Conservation (phyloP, 352 stramenopile species). For the Globisporangium splendens region DNA sequence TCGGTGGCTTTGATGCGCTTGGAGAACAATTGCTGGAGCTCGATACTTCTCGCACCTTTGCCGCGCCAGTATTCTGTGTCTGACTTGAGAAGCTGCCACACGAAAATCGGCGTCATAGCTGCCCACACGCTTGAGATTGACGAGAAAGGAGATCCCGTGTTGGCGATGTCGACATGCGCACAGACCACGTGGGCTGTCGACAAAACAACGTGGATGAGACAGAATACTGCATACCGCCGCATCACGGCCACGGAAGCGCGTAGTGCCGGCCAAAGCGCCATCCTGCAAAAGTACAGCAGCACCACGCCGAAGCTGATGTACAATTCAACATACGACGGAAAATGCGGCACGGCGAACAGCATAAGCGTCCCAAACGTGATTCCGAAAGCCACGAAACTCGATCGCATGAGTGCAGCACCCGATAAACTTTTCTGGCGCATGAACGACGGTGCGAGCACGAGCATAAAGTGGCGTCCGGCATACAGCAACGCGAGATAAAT, state of each 20-base stretch:
- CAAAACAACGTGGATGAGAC: slow-evolving; percentile 40
- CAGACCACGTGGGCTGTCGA: slow-evolving; percentile 40
- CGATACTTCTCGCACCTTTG: slow-evolving; percentile 36
- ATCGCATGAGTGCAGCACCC: slow-evolving; percentile 23
- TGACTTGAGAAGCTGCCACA: slow-evolving; percentile 52
- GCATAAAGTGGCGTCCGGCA: slow-evolving; percentile 51
- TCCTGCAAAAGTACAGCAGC: slow-evolving; percentile 1
- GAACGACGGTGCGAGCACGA: slow-evolving; percentile 52
- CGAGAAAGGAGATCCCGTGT: slow-evolving; percentile 49
- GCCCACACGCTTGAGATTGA: slow-evolving; percentile 49
- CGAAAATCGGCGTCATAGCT: slow-evolving; percentile 42
- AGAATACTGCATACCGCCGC: slow-evolving; percentile 41
- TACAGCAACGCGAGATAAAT: slow-evolving; percentile 31
- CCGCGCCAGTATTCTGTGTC: slow-evolving; percentile 63
- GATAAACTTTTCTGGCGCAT: slow-evolving; percentile 61
- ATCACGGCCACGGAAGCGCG: slow-evolving; percentile 21
- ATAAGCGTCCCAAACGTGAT: slow-evolving; percentile 33
- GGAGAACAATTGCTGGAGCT: slow-evolving; percentile 38
- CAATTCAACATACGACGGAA: slow-evolving; percentile 4
- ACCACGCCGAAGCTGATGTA: slow-evolving; percentile 9
- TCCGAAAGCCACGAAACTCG: slow-evolving; percentile 16
- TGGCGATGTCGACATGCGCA: slow-evolving; percentile 35
- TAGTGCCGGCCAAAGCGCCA: slow-evolving; percentile 22
- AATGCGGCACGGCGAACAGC: slow-evolving; percentile 5
- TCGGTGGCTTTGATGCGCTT: slow-evolving; percentile 39